A percentile compares a stretch with the other conserved stretches of the same genome.
Evolutionary conservation across 1,284 basidiomycete species (phyloP).

Genomic region (Marasmius tenuissimus): DNA sequence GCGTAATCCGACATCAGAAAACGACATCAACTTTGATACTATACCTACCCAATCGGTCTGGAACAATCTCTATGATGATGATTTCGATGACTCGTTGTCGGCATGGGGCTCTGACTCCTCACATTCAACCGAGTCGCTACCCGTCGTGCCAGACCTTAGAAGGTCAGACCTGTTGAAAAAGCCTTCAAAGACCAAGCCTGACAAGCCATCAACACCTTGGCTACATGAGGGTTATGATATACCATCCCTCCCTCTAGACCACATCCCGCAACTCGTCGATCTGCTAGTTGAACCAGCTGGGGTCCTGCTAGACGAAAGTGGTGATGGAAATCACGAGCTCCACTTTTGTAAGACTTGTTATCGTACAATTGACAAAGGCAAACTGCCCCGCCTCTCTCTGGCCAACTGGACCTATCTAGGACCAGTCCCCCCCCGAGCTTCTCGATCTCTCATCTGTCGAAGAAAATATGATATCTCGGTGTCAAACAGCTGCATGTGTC

Average conservation of each 20-base stretch:
- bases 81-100: too few relatives aligned
- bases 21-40: too few relatives aligned
- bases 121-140: too few relatives aligned
- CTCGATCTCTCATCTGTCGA: conserved; percentile 3
- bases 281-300: not conserved
- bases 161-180: too few relatives aligned
- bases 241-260: not conserved
- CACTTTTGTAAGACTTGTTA: not conserved
- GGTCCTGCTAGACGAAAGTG: not conserved
- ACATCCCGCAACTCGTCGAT: not conserved
- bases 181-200: too few relatives aligned
- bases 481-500: not conserved
- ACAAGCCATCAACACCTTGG: not conserved
- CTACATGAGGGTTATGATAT: not conserved
- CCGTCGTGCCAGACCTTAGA: too few relatives aligned
- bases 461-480: conserved; percentile 6
- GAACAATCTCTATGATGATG: too few relatives aligned
- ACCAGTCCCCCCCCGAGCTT: conserved; percentile 1
- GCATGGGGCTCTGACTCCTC: too few relatives aligned
- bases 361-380: not conserved
- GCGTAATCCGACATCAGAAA: too few relatives aligned
- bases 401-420: conserved; percentile 4
- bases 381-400: not conserved
- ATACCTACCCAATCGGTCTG: too few relatives aligned
- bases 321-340: not conserved